These are phyloP conservation scores for Coemansia guatemalensis DNA, from an alignment of 192 early-diverging fungal genomes.

Conservation along the genomic window DNA sequence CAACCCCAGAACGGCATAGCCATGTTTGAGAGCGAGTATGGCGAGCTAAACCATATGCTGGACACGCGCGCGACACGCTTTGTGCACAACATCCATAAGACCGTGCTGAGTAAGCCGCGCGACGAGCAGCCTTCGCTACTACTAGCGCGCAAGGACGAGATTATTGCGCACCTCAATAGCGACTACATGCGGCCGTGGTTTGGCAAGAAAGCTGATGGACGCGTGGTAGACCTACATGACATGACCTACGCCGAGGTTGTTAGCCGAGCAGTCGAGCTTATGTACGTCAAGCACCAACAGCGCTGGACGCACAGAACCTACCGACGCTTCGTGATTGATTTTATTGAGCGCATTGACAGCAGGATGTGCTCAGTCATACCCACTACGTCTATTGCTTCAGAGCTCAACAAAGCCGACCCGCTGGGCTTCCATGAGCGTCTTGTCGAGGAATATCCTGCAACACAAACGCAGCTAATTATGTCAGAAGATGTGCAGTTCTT, in stretches of 20 bases:
- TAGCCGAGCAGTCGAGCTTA: constrained; percentile 74
- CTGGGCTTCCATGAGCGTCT: too few species aligned
- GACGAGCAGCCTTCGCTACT: constrained; percentile 76
- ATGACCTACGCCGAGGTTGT: constrained; percentile 94
- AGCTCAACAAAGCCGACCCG: not conserved
- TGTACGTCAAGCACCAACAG: constrained; percentile 73
- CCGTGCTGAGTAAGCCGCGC: constrained; percentile 75
- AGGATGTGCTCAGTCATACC: constrained; percentile 35
- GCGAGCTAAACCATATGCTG: constrained; percentile 91
- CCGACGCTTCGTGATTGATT: constrained; percentile 74
- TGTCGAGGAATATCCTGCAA: constrained; percentile 4
- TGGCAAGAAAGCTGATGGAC: constrained; percentile 75
- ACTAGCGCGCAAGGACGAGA: constrained; percentile 69
- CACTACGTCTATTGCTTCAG: not conserved
- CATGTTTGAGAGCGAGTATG: constrained; percentile 83
- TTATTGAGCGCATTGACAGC: constrained; percentile 81
- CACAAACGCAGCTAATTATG: constrained; percentile 4
- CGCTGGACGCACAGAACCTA: constrained; percentile 82
- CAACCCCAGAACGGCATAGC: constrained; percentile 68
- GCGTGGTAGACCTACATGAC: constrained; percentile 76
- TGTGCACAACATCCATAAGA: constrained; percentile 81
- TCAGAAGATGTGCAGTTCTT: constrained; percentile 12
- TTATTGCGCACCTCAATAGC: too few species aligned
- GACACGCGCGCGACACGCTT: constrained; percentile 78
- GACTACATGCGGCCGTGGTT: constrained; percentile 94